Percentiles rank a stretch among this genome's conserved stretches.
Conservation (phyloP, 805 yeast species). For the Jamesozyma piceae region DNA sequence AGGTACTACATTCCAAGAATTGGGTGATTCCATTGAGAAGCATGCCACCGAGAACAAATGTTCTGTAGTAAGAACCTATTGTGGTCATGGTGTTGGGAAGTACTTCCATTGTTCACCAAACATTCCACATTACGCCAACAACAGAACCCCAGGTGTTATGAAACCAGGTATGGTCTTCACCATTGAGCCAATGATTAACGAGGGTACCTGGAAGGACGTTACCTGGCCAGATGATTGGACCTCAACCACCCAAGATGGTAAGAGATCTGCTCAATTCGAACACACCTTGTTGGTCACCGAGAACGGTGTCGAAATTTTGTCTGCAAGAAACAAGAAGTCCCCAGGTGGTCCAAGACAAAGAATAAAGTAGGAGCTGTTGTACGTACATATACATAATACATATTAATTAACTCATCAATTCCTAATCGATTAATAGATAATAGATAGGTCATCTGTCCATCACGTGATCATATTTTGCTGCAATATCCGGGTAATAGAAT, state of each 20-base stretch:
- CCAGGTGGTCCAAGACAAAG: slow-evolving; percentile 83
- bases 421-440: no score
- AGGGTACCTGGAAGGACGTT: slow-evolving; percentile 70
- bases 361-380: no score
- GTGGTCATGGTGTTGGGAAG: slow-evolving; percentile 88
- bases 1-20: slow-evolving; percentile 74
- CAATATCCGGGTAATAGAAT: no score
- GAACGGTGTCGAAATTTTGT: slow-evolving; percentile 81
- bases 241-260: slow-evolving; percentile 82
- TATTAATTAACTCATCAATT: no score
- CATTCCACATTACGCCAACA: slow-evolving; percentile 88
- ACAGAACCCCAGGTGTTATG: slow-evolving; percentile 87
- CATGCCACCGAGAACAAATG: slow-evolving; percentile 72
- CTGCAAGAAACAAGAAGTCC: slow-evolving; percentile 67
- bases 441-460: no score
- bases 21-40: slow-evolving; percentile 82
- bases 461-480: no score
- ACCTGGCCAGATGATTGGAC: slow-evolving; percentile 99
- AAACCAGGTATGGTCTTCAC: slow-evolving; percentile 96
- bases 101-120: slow-evolving; percentile 89
- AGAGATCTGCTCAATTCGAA: slow-evolving; percentile 86
- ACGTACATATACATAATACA: no score
- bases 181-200: slow-evolving; percentile 92
- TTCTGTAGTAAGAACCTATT: slow-evolving; percentile 80
- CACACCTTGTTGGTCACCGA: slow-evolving; percentile 90